Conservation (phyloP, 148 eudicot species). For the Cornus suecica region DNA sequence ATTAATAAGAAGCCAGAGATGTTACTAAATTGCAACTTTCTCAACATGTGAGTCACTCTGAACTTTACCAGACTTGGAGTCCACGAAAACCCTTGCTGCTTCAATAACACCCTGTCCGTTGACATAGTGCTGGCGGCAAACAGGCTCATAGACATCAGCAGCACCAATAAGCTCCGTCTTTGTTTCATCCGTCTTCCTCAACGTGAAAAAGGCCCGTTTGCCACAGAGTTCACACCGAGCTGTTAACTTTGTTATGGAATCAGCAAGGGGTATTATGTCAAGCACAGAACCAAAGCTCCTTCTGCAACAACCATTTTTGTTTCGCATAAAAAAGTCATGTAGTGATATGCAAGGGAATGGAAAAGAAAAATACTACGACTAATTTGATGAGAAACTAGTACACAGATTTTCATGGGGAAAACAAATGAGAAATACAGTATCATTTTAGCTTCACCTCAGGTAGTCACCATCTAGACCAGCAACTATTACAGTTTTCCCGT, state of each 20-base stretch:
- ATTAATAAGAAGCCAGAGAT: background rate
- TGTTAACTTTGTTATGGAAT: conserved; percentile 79
- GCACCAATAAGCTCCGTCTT: conserved; percentile 80
- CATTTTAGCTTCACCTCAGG: conserved; percentile 45
- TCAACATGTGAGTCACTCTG: conserved; percentile 19
- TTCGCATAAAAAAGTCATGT: background rate
- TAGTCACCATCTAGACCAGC: conserved; percentile 96
- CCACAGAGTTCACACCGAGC: conserved; percentile 89
- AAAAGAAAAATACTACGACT: too few relatives aligned
- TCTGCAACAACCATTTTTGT: conserved; percentile 29
- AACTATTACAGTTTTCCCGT: conserved; percentile 66
- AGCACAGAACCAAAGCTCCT: conserved; percentile 85
- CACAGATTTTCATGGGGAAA: background rate
- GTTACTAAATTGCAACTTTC: conserved; percentile 18
- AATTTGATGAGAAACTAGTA: too few relatives aligned
- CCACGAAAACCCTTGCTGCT: conserved; percentile 27
- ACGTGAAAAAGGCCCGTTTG: conserved; percentile 66
- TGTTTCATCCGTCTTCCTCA: conserved; percentile 63
- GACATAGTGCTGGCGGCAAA: conserved; percentile 88
- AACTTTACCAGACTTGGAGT: conserved; percentile 22
- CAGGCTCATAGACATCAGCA: conserved; percentile 83
- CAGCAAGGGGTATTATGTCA: conserved; percentile 82
- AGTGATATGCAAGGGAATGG: background rate
- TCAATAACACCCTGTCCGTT: conserved; percentile 41
- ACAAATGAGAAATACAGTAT: background rate